Conservation (phyloP, 768 basidiomycete genomes). For the Dioszegia aurantiaca region DNA sequence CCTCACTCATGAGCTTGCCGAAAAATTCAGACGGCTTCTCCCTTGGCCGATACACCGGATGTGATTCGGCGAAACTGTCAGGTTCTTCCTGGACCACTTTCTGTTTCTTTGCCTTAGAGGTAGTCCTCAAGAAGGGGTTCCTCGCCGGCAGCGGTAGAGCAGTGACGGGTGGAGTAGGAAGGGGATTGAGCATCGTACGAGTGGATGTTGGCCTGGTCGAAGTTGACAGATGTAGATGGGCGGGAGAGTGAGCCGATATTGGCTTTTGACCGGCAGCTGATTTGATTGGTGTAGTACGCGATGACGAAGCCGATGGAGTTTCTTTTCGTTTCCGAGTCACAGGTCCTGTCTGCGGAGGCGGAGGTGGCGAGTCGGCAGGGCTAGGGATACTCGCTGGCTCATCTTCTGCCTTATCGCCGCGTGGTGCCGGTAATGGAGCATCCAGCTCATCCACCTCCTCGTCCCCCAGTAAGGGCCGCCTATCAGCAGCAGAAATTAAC, state of each 20-base stretch:
- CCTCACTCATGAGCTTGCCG: slow-evolving; percentile 5
- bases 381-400: slow-evolving; percentile 3
- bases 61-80: slow-evolving; percentile 4
- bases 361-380: not conserved
- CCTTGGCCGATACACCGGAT: not conserved
- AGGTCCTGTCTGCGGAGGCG: not conserved
- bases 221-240: not conserved
- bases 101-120: slow-evolving; percentile 2
- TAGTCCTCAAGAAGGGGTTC: not conserved
- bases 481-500: no score
- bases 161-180: not conserved
- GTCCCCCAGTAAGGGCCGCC: not conserved
- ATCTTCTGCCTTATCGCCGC: not conserved
- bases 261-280: not conserved
- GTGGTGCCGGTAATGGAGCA: not conserved
- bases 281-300: not conserved
- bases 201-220: not conserved
- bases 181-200: not conserved
- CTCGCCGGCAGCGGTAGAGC: not conserved
- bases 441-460: slow-evolving; percentile 12
- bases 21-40: not conserved
- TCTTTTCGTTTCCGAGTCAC: slow-evolving; percentile 7
- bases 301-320: not conserved
- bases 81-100: slow-evolving; percentile 1
- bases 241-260: slow-evolving; percentile 11